Evolutionary conservation across 768 basidiomycete species (phyloP).

Genomic region (Crucibulum laeve): DNA sequence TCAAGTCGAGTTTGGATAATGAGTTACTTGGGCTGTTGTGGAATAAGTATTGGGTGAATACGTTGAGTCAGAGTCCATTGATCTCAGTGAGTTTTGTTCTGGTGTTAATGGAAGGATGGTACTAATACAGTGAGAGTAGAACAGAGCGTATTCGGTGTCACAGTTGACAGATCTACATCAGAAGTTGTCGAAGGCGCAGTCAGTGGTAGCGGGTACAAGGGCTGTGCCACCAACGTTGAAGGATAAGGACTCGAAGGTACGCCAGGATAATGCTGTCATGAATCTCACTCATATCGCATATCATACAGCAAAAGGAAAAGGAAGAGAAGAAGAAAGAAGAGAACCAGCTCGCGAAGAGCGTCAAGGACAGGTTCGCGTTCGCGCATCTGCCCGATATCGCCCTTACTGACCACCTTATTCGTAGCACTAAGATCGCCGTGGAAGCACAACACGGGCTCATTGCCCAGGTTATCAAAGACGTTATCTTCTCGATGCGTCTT

Average conservation of each 20-base stretch:
- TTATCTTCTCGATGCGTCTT: slow-evolving; percentile 76
- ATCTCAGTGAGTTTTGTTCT: slow-evolving; percentile 63
- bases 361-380: slow-evolving; percentile 74
- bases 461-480: slow-evolving; percentile 89
- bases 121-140: slow-evolving; percentile 42
- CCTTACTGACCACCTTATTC: slow-evolving; percentile 1
- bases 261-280: not conserved
- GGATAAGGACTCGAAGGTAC: slow-evolving; percentile 53
- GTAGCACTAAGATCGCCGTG: slow-evolving; percentile 80
- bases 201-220: slow-evolving; percentile 52
- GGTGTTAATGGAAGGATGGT: not conserved
- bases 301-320: slow-evolving; percentile 39
- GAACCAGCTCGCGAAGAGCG: slow-evolving; percentile 82
- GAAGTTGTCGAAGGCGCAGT: slow-evolving; percentile 76
- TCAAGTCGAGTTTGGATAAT: slow-evolving; percentile 87
- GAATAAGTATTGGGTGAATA: slow-evolving; percentile 99
- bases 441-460: slow-evolving; percentile 95
- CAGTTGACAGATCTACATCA: slow-evolving; percentile 88
- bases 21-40: slow-evolving; percentile 87
- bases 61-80: slow-evolving; percentile 87
- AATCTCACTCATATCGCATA: slow-evolving; percentile 1
- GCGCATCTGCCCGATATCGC: not conserved
- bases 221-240: slow-evolving; percentile 50
- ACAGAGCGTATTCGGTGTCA: slow-evolving; percentile 89
- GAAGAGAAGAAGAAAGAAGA: slow-evolving; percentile 86